Percentiles rank a stretch among this genome's conserved stretches.
Evolutionary conservation across 73 alveolate species (phyloP).

Genomic region (Paramecium sexaurelia): DNA sequence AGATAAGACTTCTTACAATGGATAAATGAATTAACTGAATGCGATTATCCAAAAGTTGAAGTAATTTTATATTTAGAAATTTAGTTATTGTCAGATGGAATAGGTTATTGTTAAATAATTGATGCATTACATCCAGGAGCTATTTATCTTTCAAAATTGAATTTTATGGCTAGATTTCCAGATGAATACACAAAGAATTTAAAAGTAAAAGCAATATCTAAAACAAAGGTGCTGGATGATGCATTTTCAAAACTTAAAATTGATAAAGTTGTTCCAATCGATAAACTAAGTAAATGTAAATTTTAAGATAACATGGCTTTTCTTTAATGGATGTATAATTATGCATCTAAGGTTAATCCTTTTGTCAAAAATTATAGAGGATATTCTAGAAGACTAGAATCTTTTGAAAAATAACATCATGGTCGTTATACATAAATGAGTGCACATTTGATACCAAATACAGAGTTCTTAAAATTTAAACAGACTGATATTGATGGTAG

Average conservation of each 20-base stretch:
- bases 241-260: conserved; percentile 49
- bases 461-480: conserved; percentile 29
- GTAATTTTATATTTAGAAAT: background rate
- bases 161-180: conserved; percentile 44
- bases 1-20: conserved; percentile 39
- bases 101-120: conserved; percentile 48
- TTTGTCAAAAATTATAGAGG: conserved; percentile 41
- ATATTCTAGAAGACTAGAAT: conserved; percentile 7
- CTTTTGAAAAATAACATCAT: conserved; percentile 56
- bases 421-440: conserved; percentile 58
- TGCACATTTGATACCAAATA: conserved; percentile 53
- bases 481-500: background rate
- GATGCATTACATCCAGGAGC: conserved; percentile 53
- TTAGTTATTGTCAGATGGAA: conserved; percentile 56
- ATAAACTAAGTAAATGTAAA: conserved; percentile 34
- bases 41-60: conserved; percentile 51
- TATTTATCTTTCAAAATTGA: background rate
- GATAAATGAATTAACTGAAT: conserved; percentile 47
- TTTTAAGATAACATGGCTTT: conserved; percentile 47
- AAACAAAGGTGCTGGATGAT: conserved; percentile 39
- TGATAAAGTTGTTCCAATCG: conserved; percentile 58
- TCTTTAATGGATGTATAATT: conserved; percentile 27
- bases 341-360: conserved; percentile 51
- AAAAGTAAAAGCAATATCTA: background rate
- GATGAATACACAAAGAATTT: conserved; percentile 55